Percentiles rank a stretch among this genome's conserved stretches.
phyloP scores from a whole-genome alignment of 2,329 filamentous ascomycete species.

The Phyllosticta citrichinensis region DNA sequence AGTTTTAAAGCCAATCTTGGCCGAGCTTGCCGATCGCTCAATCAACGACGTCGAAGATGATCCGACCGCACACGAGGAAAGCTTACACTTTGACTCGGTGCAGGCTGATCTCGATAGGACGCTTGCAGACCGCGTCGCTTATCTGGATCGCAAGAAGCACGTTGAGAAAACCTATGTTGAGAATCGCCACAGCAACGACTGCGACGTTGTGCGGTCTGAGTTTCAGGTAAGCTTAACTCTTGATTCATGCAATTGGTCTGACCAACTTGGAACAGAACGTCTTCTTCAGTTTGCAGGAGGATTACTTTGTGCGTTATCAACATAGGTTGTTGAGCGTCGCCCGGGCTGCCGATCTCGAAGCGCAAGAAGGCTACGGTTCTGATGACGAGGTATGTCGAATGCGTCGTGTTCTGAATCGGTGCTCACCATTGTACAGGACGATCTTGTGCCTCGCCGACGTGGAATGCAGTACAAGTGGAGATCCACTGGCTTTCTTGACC shows the following conservation, averaged over 20 bases:
- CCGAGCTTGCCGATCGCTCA: conserved; percentile 53
- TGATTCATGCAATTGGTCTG: neutral
- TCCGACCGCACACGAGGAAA: conserved; percentile 43
- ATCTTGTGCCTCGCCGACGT: conserved; percentile 23
- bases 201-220: conserved; percentile 25
- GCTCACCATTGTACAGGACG: conserved; percentile 17
- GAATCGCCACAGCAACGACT: conserved; percentile 24
- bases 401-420: neutral
- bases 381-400: conserved; percentile 31
- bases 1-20: conserved; percentile 53
- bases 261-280: conserved; percentile 6
- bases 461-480: conserved; percentile 13
- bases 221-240: conserved; percentile 22
- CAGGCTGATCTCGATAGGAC: conserved; percentile 42
- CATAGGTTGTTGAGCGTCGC: conserved; percentile 16
- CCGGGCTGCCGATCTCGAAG: conserved; percentile 22
- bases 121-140: conserved; percentile 30
- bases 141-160: conserved; percentile 27
- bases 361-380: conserved; percentile 20
- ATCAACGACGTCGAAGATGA: conserved; percentile 49
- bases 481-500: conserved; percentile 20
- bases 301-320: conserved; percentile 27
- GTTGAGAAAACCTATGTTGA: conserved; percentile 29
- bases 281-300: conserved; percentile 16
- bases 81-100: conserved; percentile 44